A percentile compares a stretch with the other conserved stretches of the same genome.
These are phyloP conservation scores for Sporothrix mexicana DNA, from an alignment of 2,329 filamentous ascomycete genomes.

Conservation along the genomic window DNA sequence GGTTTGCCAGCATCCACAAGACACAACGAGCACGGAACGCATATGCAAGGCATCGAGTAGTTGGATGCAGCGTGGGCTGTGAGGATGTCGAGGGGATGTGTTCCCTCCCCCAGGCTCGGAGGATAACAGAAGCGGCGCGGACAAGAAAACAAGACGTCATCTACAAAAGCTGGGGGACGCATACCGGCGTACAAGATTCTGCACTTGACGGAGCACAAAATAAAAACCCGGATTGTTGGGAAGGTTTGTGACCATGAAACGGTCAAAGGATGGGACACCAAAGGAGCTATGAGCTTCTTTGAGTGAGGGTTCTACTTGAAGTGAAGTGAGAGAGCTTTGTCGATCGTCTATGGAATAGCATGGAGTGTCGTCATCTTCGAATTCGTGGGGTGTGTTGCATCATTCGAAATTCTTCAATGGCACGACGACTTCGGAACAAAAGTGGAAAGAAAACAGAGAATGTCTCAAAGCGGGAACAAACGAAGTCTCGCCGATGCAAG, in stretches of 20 bases:
- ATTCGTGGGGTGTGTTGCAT: neutral
- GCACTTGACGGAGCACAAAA: neutral
- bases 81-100: neutral
- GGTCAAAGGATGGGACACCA: neutral
- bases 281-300: too few relatives aligned
- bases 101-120: neutral
- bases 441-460: too few relatives aligned
- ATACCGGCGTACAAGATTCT: neutral
- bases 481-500: neutral
- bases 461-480: neutral
- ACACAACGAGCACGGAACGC: neutral
- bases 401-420: neutral
- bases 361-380: neutral
- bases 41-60: slow-evolving; percentile 11
- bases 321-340: neutral
- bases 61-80: neutral
- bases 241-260: neutral
- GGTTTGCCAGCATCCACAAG: neutral
- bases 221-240: neutral
- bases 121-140: neutral
- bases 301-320: neutral
- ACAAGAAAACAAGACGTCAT: neutral
- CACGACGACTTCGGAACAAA: slow-evolving; percentile 1
- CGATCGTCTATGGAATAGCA: neutral
- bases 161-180: neutral